Conservation (phyloP, 2,329 filamentous ascomycete genomes). For the Penicillium sp. region DNA sequence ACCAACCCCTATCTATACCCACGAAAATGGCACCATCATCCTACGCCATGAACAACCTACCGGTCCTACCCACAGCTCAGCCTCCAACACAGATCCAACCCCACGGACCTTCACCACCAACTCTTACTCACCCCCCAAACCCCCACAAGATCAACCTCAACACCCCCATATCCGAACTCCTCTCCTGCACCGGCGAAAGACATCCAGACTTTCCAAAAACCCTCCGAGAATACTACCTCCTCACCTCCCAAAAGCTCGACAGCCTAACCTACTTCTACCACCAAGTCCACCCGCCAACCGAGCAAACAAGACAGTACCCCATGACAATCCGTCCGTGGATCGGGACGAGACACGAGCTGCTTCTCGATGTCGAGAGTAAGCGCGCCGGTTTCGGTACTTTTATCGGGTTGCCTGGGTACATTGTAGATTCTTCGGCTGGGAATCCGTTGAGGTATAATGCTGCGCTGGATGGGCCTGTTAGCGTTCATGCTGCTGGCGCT, state of each 20-base stretch:
- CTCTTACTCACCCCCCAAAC: too few relatives aligned
- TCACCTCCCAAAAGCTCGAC: background rate
- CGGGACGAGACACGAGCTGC: background rate
- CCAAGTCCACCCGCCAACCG: background rate
- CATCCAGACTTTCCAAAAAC: background rate
- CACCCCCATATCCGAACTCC: background rate
- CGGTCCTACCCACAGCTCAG: too few relatives aligned
- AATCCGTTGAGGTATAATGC: background rate
- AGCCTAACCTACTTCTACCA: background rate
- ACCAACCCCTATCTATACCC: too few relatives aligned
- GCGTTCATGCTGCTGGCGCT: background rate
- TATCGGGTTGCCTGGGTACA: background rate
- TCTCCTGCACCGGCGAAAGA: background rate
- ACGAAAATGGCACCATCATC: background rate
- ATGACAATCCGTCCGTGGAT: background rate
- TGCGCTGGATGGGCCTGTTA: background rate
- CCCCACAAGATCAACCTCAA: background rate
- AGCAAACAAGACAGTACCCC: background rate
- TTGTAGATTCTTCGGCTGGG: background rate
- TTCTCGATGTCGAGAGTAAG: background rate
- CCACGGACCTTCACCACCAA: too few relatives aligned
- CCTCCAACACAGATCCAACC: too few relatives aligned
- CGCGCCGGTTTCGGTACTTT: background rate
- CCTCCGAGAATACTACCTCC: background rate
- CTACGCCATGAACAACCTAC: too few relatives aligned